Evolutionary conservation across 108 stramenopile genomes (phyloP).

Genomic region (Fistulifera solaris): DNA sequence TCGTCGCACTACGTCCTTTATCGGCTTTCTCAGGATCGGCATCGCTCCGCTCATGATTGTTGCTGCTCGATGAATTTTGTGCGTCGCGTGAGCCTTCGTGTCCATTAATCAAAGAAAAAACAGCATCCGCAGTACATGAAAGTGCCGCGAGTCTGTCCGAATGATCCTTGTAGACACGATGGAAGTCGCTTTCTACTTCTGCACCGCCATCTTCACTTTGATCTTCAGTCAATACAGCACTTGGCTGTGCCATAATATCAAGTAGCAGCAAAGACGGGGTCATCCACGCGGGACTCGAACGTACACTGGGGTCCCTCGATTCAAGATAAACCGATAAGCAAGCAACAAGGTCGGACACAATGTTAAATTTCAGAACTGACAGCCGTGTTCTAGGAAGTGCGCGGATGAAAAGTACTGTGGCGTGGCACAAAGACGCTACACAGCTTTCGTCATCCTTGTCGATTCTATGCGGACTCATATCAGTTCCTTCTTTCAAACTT

Average conservation of each 20-base stretch:
- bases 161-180: conserved; percentile 42
- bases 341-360: conserved; percentile 41
- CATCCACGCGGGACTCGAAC: conserved; percentile 62
- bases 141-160: neutral
- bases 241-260: conserved; percentile 75
- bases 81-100: too few species aligned
- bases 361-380: conserved; percentile 39
- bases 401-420: conserved; percentile 53
- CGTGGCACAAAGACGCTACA: conserved; percentile 51
- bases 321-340: conserved; percentile 28
- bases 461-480: conserved; percentile 5
- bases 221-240: conserved; percentile 31
- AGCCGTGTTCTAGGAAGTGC: conserved; percentile 53
- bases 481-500: conserved; percentile 1
- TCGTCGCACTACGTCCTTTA: neutral
- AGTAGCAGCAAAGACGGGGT: conserved; percentile 48
- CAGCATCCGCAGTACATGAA: too few species aligned
- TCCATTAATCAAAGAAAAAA: too few species aligned
- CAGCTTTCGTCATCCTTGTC: conserved; percentile 16
- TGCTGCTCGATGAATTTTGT: neutral
- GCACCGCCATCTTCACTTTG: conserved; percentile 7
- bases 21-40: too few species aligned
- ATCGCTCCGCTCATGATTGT: neutral
- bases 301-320: neutral
- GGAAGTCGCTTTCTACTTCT: conserved; percentile 32